Conservation (phyloP, 495 filamentous ascomycete genomes). For the Penicillium longicatenatum region DNA sequence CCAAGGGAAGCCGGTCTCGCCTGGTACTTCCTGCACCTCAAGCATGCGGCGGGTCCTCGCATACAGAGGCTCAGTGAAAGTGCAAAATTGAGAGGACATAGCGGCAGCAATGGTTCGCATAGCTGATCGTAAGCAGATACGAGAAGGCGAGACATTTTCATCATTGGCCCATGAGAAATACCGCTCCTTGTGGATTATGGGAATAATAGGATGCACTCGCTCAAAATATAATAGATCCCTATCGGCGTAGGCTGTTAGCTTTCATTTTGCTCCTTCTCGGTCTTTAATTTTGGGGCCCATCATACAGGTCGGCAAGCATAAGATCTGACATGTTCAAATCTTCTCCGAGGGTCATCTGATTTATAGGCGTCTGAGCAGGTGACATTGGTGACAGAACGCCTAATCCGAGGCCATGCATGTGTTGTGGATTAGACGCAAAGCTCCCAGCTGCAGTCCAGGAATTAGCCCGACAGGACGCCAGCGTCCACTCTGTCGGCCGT, state of each 20-base stretch:
- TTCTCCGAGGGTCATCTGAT: neutral
- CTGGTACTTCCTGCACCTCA: slow-evolving; percentile 18
- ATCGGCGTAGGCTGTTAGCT: slow-evolving; percentile 5
- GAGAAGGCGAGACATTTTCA: slow-evolving; percentile 39
- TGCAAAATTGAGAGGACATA: slow-evolving; percentile 53
- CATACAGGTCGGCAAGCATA: neutral
- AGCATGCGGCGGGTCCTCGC: slow-evolving; percentile 51
- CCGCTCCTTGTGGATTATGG: slow-evolving; percentile 53
- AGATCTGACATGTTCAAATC: neutral
- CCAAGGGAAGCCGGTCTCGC: neutral
- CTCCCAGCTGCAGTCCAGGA: neutral
- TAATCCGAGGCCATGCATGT: neutral
- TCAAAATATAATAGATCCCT: slow-evolving; percentile 62
- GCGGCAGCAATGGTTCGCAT: slow-evolving; percentile 59
- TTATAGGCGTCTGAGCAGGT: neutral
- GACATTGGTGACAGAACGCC: neutral
- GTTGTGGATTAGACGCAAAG: neutral
- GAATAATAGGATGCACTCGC: slow-evolving; percentile 54
- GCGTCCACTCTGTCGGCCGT: neutral
- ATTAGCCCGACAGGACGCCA: neutral
- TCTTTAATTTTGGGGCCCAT: neutral
- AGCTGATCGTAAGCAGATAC: slow-evolving; percentile 52
- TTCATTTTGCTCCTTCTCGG: slow-evolving; percentile 33
- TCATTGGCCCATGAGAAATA: slow-evolving; percentile 42
- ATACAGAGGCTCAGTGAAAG: slow-evolving; percentile 49